Conservation (phyloP, 257 asterid genomes). For the Solanum chilense region DNA sequence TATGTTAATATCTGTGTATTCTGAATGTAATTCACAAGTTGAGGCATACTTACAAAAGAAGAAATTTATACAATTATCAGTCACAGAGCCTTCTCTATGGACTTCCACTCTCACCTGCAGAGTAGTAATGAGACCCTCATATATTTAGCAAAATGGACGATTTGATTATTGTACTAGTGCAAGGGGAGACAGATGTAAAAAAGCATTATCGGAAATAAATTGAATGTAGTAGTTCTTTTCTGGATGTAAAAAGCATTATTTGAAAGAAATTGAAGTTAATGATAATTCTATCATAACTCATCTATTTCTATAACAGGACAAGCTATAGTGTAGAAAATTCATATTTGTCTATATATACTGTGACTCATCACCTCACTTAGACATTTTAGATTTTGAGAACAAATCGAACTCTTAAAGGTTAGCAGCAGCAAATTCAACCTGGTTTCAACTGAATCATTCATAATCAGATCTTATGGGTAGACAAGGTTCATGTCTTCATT, state of each 20-base stretch:
- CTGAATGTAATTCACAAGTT: too few species aligned
- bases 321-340: not conserved
- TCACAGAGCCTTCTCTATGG: too few species aligned
- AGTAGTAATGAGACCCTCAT: too few species aligned
- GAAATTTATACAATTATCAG: too few species aligned
- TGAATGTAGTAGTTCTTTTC: not conserved
- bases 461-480: not conserved
- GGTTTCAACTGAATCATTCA: not conserved
- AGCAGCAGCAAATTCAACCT: not conserved
- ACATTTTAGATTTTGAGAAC: not conserved
- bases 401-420: not conserved
- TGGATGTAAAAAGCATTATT: not conserved
- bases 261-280: not conserved
- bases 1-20: too few species aligned
- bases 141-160: not conserved
- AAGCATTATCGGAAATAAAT: not conserved
- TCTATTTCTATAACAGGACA: not conserved
- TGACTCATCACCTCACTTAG: not conserved
- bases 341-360: not conserved
- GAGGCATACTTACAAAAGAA: too few species aligned
- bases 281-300: not conserved
- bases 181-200: not conserved
- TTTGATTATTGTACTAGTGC: not conserved
- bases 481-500: constrained; percentile 15
- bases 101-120: too few species aligned